A percentile compares a stretch with the other conserved stretches of the same genome.
These are phyloP conservation scores for Xylogone sp. DNA, from an alignment of 2,329 filamentous ascomycete genomes.

Conservation along the genomic window DNA sequence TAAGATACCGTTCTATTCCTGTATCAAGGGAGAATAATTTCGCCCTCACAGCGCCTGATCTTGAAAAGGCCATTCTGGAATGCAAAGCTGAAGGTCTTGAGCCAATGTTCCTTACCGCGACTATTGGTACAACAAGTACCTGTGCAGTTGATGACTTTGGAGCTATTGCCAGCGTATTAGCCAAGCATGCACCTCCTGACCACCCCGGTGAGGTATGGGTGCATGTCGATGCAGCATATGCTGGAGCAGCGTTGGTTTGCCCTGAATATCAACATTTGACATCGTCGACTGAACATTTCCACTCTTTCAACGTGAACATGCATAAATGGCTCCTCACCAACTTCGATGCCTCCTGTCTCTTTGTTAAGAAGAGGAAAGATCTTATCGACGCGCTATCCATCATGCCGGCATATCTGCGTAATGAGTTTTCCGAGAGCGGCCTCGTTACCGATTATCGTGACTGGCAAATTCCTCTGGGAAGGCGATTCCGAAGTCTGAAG, in stretches of 20 bases:
- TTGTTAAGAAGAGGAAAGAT: slow-evolving; percentile 68
- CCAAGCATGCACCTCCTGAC: slow-evolving; percentile 34
- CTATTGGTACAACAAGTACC: slow-evolving; percentile 81
- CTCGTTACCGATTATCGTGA: slow-evolving; percentile 93
- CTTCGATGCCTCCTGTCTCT: slow-evolving; percentile 82
- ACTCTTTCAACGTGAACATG: slow-evolving; percentile 93
- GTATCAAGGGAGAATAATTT: slow-evolving; percentile 61
- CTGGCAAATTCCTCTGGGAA: slow-evolving; percentile 92
- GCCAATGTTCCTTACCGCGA: slow-evolving; percentile 83
- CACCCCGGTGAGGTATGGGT: slow-evolving; percentile 67
- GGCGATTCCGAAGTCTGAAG: slow-evolving; percentile 84
- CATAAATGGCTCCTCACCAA: slow-evolving; percentile 97
- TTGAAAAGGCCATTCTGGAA: slow-evolving; percentile 60
- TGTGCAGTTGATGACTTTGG: slow-evolving; percentile 82
- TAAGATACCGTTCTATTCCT: slow-evolving; percentile 70
- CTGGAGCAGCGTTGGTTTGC: slow-evolving; percentile 77
- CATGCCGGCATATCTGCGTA: slow-evolving; percentile 77
- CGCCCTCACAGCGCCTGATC: slow-evolving; percentile 61
- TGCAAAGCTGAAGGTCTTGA: slow-evolving; percentile 67
- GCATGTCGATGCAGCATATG: slow-evolving; percentile 91
- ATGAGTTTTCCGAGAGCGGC: slow-evolving; percentile 74
- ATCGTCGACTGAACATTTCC: slow-evolving; percentile 60
- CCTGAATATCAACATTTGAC: slow-evolving; percentile 75
- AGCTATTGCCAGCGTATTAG: slow-evolving; percentile 26
- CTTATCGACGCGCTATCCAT: slow-evolving; percentile 78